Percentiles rank a stretch among this genome's conserved stretches.
Conservation (phyloP, 2,329 filamentous ascomycete species). For the Drechslerella coelobrocha region DNA sequence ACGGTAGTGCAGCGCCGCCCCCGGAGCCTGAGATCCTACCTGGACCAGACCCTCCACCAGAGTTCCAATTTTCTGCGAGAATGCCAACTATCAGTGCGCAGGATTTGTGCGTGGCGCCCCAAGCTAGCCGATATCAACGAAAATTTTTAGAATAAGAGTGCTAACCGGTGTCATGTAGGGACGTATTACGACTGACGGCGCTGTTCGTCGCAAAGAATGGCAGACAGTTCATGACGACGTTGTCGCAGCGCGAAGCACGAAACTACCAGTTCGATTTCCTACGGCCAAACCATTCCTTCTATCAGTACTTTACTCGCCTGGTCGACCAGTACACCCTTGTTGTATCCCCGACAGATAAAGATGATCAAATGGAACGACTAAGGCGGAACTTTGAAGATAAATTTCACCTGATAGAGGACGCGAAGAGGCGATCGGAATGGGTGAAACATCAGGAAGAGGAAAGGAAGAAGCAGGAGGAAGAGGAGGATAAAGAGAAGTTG, state of each 20-base stretch:
- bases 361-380: slow-evolving; percentile 75
- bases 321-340: slow-evolving; percentile 82
- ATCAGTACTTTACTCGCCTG: slow-evolving; percentile 91
- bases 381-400: slow-evolving; percentile 78
- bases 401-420: slow-evolving; percentile 77
- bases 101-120: slow-evolving; percentile 74
- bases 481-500: slow-evolving; percentile 78
- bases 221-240: slow-evolving; percentile 84
- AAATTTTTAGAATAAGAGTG: not conserved
- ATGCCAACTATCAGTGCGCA: slow-evolving; percentile 98
- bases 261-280: slow-evolving; percentile 98
- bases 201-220: slow-evolving; percentile 93
- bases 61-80: slow-evolving; percentile 91
- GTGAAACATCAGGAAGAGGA: slow-evolving; percentile 82
- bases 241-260: slow-evolving; percentile 84
- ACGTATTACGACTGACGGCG: slow-evolving; percentile 73
- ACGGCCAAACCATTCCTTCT: slow-evolving; percentile 90
- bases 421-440: slow-evolving; percentile 86
- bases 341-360: slow-evolving; percentile 59
- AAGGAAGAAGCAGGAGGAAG: slow-evolving; percentile 86
- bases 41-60: slow-evolving; percentile 82
- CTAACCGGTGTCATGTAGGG: slow-evolving; percentile 39
- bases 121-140: not conserved
- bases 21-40: slow-evolving; percentile 70
- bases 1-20: slow-evolving; percentile 65